phyloP scores from a whole-genome alignment of 1,139 yeast species.

The Hansenula sp. region DNA sequence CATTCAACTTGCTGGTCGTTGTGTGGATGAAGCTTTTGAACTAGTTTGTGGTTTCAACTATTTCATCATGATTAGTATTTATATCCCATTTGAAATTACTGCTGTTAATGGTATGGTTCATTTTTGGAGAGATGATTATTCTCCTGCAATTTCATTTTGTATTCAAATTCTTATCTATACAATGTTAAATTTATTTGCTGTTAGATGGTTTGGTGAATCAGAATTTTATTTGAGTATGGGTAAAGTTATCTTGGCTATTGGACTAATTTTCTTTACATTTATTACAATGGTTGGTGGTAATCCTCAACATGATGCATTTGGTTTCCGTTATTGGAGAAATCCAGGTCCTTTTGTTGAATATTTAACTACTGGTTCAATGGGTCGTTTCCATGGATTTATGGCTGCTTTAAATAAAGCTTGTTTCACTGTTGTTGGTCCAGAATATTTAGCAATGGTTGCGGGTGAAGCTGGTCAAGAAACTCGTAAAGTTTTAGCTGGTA shows the following conservation, averaged over 20 bases:
- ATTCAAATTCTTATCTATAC: conserved; percentile 49
- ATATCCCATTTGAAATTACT: conserved; percentile 73
- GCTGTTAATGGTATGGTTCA: conserved; percentile 72
- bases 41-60: conserved; percentile 73
- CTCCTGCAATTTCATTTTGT: conserved; percentile 54
- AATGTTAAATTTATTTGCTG: conserved; percentile 51
- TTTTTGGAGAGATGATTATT: conserved; percentile 69
- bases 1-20: conserved; percentile 44
- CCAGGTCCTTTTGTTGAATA: conserved; percentile 50
- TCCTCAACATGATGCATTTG: conserved; percentile 56
- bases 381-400: conserved; percentile 64
- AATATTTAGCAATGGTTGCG: conserved; percentile 72
- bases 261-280: conserved; percentile 64
- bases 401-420: conserved; percentile 53
- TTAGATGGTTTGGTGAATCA: conserved; percentile 55
- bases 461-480: conserved; percentile 69
- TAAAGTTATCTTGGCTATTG: conserved; percentile 62
- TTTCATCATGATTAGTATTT: conserved; percentile 64
- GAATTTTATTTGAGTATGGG: conserved; percentile 62
- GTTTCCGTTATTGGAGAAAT: conserved; percentile 58
- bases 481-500: conserved; percentile 62
- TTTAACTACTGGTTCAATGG: conserved; percentile 47
- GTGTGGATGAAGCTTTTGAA: conserved; percentile 62
- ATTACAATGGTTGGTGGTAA: conserved; percentile 80
- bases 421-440: conserved; percentile 75